Evolutionary conservation across 1,284 basidiomycete genomes (phyloP).

Genomic region (Xerocomus nothofagi): DNA sequence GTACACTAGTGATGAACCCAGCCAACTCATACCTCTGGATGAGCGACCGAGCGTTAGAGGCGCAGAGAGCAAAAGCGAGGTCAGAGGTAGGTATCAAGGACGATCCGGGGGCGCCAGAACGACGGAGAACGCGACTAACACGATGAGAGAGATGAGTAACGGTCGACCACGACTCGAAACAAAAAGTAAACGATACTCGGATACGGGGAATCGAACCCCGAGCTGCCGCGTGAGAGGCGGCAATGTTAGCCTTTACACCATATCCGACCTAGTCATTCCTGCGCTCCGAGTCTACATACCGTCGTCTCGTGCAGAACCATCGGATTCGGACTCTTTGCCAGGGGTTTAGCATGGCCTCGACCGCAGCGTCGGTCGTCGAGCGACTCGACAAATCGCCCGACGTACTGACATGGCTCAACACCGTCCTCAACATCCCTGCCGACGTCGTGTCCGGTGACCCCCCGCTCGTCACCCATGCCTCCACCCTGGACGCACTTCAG

Average conservation of each 20-base stretch:
- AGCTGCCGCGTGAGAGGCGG: constrained; percentile 67
- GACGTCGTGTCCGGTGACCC: constrained; percentile 23
- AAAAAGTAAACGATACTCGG: constrained; percentile 36
- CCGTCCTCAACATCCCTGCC: constrained; percentile 44
- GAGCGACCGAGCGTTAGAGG: too few species aligned
- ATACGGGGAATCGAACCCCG: constrained; percentile 62
- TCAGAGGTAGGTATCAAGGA: too few species aligned
- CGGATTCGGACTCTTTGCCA: constrained; percentile 8
- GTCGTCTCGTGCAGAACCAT: neutral
- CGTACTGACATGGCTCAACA: constrained; percentile 67
- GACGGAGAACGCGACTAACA: too few species aligned
- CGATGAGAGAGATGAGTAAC: too few species aligned
- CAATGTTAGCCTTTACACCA: constrained; percentile 75
- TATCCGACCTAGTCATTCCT: constrained; percentile 44
- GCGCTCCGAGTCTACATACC: too few species aligned
- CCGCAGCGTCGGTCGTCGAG: constrained; percentile 30
- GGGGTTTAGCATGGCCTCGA: constrained; percentile 30
- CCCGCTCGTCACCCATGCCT: constrained; percentile 15
- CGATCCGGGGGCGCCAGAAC: too few species aligned
- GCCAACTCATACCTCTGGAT: neutral
- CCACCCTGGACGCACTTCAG: constrained; percentile 43
- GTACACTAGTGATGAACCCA: neutral
- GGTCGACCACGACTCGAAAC: too few species aligned
- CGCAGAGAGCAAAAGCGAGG: too few species aligned
- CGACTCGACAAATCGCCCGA: constrained; percentile 45